Base-by-base conservation (phyloP, 345 rosid genomes). In the Sisymbrium altissimum region DNA sequence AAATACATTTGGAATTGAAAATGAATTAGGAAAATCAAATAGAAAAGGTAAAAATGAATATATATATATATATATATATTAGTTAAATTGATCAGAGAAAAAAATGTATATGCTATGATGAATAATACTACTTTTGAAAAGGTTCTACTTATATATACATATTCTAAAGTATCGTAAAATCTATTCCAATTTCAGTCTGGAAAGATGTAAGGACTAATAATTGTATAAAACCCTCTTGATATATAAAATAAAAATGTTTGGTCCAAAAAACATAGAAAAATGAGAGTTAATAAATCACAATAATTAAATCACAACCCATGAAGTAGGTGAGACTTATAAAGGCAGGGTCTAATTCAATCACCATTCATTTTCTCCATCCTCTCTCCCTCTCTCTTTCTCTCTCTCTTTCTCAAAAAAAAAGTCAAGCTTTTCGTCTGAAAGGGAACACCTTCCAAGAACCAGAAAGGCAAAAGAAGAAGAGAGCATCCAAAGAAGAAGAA, bases 291-390 rank as follows among this genome's bases (percentile, higher is more conserved):
- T 25, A 69, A 49, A 19, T 48, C 21, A 44, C 25, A 54, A 75
- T 66, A 44, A 78, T 75, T 43, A 59, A 64, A 73, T 72, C 74
- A 66, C 68, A 53, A 36, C 48, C 62, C 21, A 48, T 56, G 36
- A 55, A 71, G 82, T 80, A 4, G 66, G 58, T 73, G 54, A 70
- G 78, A 81, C 74, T 78, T 81, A 84, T 83, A 84, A 82, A 82
- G 86, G 82, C 89, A 81, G 72, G 85, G 74, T 43, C 75, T 50
- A 56, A 33, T 48, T 15, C 41, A 39, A 49, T 66, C 50, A 64
- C 59, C 74, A 19, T 55, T 50, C 61, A 64, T 54, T 41, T 62
- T 38, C 67, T 36, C 56, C 40, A 23, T 74, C 61, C 59, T 68
- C 66, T 65, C 50, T 49, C 68, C 14, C 40, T 57, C 29, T 45